Conservation (phyloP, 2,329 filamentous ascomycete species). For the Aspergillus fumigatus region DNA sequence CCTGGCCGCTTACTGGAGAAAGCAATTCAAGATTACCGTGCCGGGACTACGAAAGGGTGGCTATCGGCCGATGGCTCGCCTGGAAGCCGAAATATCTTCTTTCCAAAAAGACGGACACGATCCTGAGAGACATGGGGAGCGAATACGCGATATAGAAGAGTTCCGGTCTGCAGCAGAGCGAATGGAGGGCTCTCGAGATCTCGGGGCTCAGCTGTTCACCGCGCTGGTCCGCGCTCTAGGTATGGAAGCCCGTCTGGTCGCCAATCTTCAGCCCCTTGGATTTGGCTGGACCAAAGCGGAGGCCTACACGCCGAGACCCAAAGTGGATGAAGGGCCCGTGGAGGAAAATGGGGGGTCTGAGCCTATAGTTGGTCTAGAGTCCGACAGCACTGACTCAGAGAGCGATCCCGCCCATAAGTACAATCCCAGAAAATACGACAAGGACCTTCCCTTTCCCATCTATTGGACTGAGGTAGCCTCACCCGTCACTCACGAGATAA, state of each 20-base stretch:
- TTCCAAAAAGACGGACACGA: conserved; percentile 63
- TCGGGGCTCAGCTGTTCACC: conserved; percentile 85
- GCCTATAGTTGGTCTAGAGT: conserved; percentile 16
- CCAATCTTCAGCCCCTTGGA: conserved; percentile 77
- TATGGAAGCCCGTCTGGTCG: conserved; percentile 76
- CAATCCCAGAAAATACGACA: conserved; percentile 57
- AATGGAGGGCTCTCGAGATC: conserved; percentile 77
- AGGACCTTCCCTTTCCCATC: conserved; percentile 74
- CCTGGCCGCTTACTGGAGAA: conserved; percentile 83
- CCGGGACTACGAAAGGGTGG: conserved; percentile 85
- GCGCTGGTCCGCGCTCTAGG: conserved; percentile 75
- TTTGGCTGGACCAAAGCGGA: conserved; percentile 89
- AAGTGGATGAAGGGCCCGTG: conserved; percentile 7
- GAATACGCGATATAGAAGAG: conserved; percentile 59
- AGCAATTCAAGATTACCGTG: conserved; percentile 69
- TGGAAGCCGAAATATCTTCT: conserved; percentile 69
- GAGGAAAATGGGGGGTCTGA: conserved; percentile 8
- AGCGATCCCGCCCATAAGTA: conserved; percentile 30
- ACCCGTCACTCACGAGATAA: conserved; percentile 70
- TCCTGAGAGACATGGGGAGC: conserved; percentile 67
- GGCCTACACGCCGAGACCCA: conserved; percentile 55
- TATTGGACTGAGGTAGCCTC: conserved; percentile 94
- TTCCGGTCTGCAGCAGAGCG: conserved; percentile 65
- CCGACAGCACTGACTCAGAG: conserved; percentile 16
- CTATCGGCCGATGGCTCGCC: conserved; percentile 71